Evolutionary conservation across 2,329 filamentous ascomycete genomes (phyloP).

Genomic region (Alternaria brassicicola): DNA sequence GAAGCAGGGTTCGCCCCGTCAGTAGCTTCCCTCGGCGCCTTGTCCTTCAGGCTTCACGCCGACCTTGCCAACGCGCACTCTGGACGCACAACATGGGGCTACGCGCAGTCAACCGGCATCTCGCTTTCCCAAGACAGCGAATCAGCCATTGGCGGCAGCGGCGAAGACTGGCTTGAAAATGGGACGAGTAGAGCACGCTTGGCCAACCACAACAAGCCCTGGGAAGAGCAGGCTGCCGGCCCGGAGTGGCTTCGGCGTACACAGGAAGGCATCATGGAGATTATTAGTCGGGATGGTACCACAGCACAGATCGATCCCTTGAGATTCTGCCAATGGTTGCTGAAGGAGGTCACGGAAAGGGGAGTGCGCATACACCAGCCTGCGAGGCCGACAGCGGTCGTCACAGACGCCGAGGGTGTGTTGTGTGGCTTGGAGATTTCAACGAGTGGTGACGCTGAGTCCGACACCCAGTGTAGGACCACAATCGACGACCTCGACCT

Average conservation of each 20-base stretch:
- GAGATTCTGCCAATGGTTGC: constrained; percentile 68
- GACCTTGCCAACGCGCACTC: constrained; percentile 65
- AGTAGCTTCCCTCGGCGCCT: constrained; percentile 63
- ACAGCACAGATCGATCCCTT: constrained; percentile 74
- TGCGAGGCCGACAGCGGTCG: constrained; percentile 61
- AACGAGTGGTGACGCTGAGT: constrained; percentile 4
- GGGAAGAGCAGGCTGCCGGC: constrained; percentile 35
- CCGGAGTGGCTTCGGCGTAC: constrained; percentile 66
- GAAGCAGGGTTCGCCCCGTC: constrained; percentile 62
- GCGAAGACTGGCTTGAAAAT: constrained; percentile 70
- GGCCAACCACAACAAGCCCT: constrained; percentile 48
- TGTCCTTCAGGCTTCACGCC: constrained; percentile 73
- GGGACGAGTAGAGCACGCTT: constrained; percentile 67
- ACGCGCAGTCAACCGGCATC: constrained; percentile 62
- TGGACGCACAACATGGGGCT: constrained; percentile 66
- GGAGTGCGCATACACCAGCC: constrained; percentile 73
- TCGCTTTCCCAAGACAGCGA: constrained; percentile 60
- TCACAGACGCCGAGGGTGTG: constrained; percentile 57
- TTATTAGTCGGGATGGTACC: constrained; percentile 65
- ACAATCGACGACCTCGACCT: not conserved
- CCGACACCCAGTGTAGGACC: constrained; percentile 14
- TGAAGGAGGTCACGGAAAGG: constrained; percentile 61
- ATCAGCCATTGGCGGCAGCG: constrained; percentile 52
- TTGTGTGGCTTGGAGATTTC: constrained; percentile 57
- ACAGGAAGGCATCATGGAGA: constrained; percentile 63